These are phyloP conservation scores for Cladophialophora carrionii DNA, from an alignment of 2,329 filamentous ascomycete genomes.

Conservation along the genomic window DNA sequence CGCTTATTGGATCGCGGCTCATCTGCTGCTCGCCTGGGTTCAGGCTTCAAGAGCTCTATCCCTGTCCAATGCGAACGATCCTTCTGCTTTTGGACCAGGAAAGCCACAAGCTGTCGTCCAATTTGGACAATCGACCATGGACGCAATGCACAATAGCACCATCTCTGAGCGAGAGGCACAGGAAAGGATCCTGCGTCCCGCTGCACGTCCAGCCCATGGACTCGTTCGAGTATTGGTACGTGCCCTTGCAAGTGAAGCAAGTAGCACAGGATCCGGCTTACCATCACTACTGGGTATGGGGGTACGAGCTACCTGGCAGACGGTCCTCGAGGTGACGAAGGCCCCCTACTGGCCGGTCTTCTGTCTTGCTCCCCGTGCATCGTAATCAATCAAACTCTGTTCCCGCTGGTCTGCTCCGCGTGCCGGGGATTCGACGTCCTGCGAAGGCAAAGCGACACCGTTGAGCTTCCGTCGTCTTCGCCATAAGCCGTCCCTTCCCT, in stretches of 20 bases:
- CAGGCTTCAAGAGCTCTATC: conserved; percentile 29
- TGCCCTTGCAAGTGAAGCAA: neutral
- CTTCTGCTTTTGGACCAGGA: conserved; percentile 26
- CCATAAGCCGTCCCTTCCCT: neutral
- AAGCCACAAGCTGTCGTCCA: conserved; percentile 22
- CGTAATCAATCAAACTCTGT: neutral
- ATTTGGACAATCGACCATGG: conserved; percentile 9
- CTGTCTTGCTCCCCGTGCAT: neutral
- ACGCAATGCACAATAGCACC: neutral
- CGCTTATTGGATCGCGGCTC: conserved; percentile 28
- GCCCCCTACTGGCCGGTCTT: neutral
- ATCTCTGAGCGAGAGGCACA: neutral
- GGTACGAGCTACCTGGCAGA: neutral
- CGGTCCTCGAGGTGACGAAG: neutral
- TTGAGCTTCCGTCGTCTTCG: neutral
- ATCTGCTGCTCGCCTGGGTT: conserved; percentile 30
- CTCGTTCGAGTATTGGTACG: neutral
- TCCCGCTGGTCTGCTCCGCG: neutral
- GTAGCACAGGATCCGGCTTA: neutral
- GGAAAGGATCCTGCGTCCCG: neutral
- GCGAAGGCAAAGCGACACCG: neutral
- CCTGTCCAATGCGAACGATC: conserved; percentile 28
- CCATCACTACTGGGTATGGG: neutral
- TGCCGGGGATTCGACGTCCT: neutral
- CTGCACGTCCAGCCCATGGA: neutral